Conservation (phyloP, 306 rosid species). For the Lotus japonicus region DNA sequence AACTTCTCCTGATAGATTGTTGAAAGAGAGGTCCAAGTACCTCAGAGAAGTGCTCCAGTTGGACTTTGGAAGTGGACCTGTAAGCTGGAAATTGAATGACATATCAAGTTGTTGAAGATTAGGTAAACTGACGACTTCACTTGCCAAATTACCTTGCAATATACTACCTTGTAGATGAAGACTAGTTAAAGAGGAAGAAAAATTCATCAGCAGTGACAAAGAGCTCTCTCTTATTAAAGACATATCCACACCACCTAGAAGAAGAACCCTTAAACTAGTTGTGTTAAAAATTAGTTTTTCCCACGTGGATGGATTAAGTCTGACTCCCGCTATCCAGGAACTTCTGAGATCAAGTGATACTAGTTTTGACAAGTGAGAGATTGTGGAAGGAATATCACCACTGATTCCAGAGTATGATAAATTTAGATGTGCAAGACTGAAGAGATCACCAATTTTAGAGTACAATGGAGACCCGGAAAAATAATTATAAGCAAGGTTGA, state of each 20-base stretch:
- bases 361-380: slow-evolving; percentile 29
- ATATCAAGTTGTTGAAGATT: neutral
- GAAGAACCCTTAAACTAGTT: neutral
- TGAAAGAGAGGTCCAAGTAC: neutral
- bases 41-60: slow-evolving; percentile 6
- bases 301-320: slow-evolving; percentile 12
- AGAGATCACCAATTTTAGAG: slow-evolving; percentile 6
- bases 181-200: slow-evolving; percentile 21
- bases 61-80: slow-evolving; percentile 13
- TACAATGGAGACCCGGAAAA: neutral
- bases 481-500: slow-evolving; percentile 14
- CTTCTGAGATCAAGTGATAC: slow-evolving; percentile 14
- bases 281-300: slow-evolving; percentile 6
- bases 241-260: neutral
- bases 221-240: neutral
- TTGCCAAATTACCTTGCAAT: neutral
- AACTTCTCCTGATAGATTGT: neutral
- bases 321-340: fast-evolving
- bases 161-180: fast-evolving
- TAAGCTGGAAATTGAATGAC: fast-evolving
- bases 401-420: fast-evolving
- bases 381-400: slow-evolving; percentile 18
- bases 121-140: neutral
- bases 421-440: neutral
- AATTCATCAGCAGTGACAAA: neutral